Conservation (phyloP, 1,284 basidiomycete species). For the Lentinus polychrous region DNA sequence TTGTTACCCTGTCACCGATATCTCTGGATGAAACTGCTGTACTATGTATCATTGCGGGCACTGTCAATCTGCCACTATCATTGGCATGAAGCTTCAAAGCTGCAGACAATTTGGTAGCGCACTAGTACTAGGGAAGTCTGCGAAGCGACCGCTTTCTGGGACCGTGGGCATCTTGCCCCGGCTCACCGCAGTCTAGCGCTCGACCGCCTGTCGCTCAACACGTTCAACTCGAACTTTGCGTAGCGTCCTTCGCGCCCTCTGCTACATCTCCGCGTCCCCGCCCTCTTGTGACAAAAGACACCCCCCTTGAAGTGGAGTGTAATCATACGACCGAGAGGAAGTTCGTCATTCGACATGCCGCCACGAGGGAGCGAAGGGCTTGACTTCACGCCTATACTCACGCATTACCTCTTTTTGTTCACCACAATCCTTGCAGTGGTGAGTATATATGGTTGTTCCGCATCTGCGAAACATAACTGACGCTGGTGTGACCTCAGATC, state of each 20-base stretch:
- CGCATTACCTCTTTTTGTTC: slow-evolving; percentile 85
- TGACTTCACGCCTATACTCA: slow-evolving; percentile 80
- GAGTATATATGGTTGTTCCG: slow-evolving; percentile 23
- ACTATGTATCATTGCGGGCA: too few relatives aligned
- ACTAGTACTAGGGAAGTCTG: too few relatives aligned
- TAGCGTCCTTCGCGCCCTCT: not conserved
- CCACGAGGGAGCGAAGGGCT: slow-evolving; percentile 52
- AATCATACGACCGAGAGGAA: not conserved
- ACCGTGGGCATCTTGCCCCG: not conserved
- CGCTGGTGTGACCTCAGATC: slow-evolving; percentile 35
- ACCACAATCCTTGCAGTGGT: slow-evolving; percentile 80
- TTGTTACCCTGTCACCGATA: too few relatives aligned
- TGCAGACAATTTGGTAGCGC: too few relatives aligned
- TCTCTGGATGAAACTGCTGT: too few relatives aligned
- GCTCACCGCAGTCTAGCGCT: not conserved
- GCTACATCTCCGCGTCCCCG: not conserved
- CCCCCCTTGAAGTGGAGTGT: not conserved
- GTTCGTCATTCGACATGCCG: slow-evolving; percentile 28
- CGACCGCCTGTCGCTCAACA: not conserved
- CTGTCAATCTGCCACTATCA: too few relatives aligned
- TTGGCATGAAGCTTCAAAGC: too few relatives aligned
- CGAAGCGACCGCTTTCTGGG: not conserved
- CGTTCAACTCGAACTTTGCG: slow-evolving; percentile 1
- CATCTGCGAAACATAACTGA: slow-evolving; percentile 9
- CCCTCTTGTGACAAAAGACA: not conserved